Percentiles rank a stretch among this genome's conserved stretches.
Conservation (phyloP, 208 protist species). For the Trypanosomatidae sp. region DNA sequence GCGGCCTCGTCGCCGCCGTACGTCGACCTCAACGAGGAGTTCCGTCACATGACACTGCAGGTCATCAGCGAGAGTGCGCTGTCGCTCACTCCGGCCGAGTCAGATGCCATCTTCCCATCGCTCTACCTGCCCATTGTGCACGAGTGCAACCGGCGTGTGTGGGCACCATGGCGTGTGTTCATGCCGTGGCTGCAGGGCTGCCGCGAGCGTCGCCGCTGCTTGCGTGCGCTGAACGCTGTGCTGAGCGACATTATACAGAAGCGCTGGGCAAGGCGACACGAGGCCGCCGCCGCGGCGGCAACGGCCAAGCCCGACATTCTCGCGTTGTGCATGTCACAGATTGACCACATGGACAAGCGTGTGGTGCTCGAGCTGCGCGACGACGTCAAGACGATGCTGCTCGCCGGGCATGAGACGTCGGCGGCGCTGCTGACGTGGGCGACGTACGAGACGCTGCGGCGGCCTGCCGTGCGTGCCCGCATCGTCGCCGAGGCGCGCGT, state of each 20-base stretch:
- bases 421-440: constrained; percentile 82
- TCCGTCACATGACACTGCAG: constrained; percentile 84
- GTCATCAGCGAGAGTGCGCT: constrained; percentile 79
- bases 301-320: constrained; percentile 44
- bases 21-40: constrained; percentile 82
- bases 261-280: constrained; percentile 37
- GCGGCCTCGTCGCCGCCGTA: constrained; percentile 8
- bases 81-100: constrained; percentile 68
- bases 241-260: constrained; percentile 56
- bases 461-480: constrained; percentile 21
- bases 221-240: constrained; percentile 57
- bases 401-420: constrained; percentile 84
- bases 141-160: constrained; percentile 82
- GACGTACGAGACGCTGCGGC: constrained; percentile 74
- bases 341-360: constrained; percentile 30
- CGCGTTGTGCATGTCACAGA: constrained; percentile 72
- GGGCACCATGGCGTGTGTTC: constrained; percentile 78
- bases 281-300: constrained; percentile 1
- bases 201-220: constrained; percentile 43
- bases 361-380: constrained; percentile 61
- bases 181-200: constrained; percentile 67
- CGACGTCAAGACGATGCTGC: constrained; percentile 85
- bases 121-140: constrained; percentile 86
- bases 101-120: constrained; percentile 74
- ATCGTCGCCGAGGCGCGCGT: constrained; percentile 42